Conservation (phyloP, 2,329 filamentous ascomycete genomes). For the Dactylonectria estremocensis region DNA sequence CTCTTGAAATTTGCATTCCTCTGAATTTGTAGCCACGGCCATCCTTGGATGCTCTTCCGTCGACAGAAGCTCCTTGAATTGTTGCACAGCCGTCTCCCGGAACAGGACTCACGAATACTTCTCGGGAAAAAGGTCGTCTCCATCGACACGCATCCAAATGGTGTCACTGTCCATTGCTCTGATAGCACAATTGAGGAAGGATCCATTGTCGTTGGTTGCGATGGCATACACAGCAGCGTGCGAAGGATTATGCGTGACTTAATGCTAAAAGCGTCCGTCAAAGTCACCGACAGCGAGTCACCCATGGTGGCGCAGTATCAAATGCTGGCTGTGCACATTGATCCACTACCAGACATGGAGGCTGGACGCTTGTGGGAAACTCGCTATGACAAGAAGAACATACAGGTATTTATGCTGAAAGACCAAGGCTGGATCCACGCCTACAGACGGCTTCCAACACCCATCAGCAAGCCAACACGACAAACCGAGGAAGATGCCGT, state of each 20-base stretch:
- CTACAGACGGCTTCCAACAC: slow-evolving; percentile 11
- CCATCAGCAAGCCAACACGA: slow-evolving; percentile 3
- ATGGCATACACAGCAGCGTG: slow-evolving; percentile 37
- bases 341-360: slow-evolving; percentile 9
- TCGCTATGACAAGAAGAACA: slow-evolving; percentile 9
- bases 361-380: slow-evolving; percentile 11
- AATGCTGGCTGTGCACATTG: slow-evolving; percentile 6
- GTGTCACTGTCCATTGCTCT: slow-evolving; percentile 32
- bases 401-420: slow-evolving; percentile 13
- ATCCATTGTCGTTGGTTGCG: slow-evolving; percentile 37
- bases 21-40: slow-evolving; percentile 30
- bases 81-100: slow-evolving; percentile 29
- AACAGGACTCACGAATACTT: slow-evolving; percentile 15
- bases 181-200: slow-evolving; percentile 29
- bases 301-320: slow-evolving; percentile 32
- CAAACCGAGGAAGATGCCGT: slow-evolving; percentile 10
- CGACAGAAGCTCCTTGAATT: slow-evolving; percentile 35
- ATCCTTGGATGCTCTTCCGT: slow-evolving; percentile 36
- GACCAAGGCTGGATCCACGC: slow-evolving; percentile 11
- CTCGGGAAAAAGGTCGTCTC: slow-evolving; percentile 33
- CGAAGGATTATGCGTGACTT: slow-evolving; percentile 20
- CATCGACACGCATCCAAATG: neutral
- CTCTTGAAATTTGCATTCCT: neutral
- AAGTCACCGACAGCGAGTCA: slow-evolving; percentile 1
- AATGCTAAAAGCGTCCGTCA: slow-evolving; percentile 7